Percentiles rank a stretch among this genome's conserved stretches.
These are phyloP conservation scores for Colletotrichum kahawae DNA, from an alignment of 2,329 filamentous ascomycete genomes.

Conservation along the genomic window DNA sequence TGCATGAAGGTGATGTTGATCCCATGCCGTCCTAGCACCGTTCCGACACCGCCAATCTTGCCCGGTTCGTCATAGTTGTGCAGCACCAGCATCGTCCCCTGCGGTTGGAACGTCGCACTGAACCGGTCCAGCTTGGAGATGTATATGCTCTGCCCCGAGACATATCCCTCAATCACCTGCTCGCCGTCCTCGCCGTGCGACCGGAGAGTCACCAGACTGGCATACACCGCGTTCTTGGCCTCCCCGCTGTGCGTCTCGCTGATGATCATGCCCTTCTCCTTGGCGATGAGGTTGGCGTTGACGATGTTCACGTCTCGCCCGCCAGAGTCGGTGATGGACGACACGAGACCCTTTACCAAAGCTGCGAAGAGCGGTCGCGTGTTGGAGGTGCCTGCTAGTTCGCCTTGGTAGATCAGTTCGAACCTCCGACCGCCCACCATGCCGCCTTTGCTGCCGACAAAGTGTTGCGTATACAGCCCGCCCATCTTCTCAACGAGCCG, in stretches of 20 bases:
- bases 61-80: constrained; percentile 83
- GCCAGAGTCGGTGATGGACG: constrained; percentile 70
- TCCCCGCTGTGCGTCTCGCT: constrained; percentile 74
- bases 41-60: constrained; percentile 82
- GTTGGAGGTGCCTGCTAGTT: constrained; percentile 72
- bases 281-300: constrained; percentile 77
- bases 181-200: constrained; percentile 47
- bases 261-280: constrained; percentile 76
- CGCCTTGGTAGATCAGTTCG: constrained; percentile 79
- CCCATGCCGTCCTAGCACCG: constrained; percentile 68
- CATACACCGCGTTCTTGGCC: constrained; percentile 66
- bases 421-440: constrained; percentile 69
- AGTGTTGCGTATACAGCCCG: constrained; percentile 80
- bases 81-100: constrained; percentile 77
- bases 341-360: constrained; percentile 76
- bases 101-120: constrained; percentile 73
- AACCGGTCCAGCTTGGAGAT: constrained; percentile 79
- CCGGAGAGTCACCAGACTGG: constrained; percentile 73
- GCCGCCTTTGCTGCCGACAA: constrained; percentile 45
- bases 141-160: constrained; percentile 66
- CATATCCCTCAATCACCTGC: constrained; percentile 68
- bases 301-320: constrained; percentile 80
- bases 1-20: constrained; percentile 86
- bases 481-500: constrained; percentile 81
- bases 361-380: constrained; percentile 82